Evolutionary conservation across 2,329 filamentous ascomycete genomes (phyloP).

Genomic region (Clarireedia hainanense): DNA sequence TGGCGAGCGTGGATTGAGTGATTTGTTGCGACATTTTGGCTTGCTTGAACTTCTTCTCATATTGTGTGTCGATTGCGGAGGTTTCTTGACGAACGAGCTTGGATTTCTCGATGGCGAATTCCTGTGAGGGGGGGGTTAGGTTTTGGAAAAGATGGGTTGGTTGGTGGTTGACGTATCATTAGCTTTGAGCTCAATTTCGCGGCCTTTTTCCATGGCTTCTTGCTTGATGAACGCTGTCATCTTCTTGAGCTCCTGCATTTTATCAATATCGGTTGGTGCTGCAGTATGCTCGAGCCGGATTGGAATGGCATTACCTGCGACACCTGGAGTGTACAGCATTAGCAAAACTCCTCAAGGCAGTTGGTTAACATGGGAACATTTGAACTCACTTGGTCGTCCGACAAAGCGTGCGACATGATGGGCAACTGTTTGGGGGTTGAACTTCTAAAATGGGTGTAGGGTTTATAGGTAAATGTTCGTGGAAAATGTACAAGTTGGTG

Average conservation of each 20-base stretch:
- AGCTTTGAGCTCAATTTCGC: constrained; percentile 96
- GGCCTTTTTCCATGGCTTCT: constrained; percentile 93
- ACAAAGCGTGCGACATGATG: constrained; percentile 93
- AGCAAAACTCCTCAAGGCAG: constrained; percentile 9
- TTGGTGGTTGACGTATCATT: constrained; percentile 50
- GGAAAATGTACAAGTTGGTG: constrained; percentile 14
- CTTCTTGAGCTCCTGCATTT: constrained; percentile 76
- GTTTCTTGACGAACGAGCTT: constrained; percentile 97
- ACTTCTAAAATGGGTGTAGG: constrained; percentile 6
- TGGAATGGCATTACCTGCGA: constrained; percentile 43
- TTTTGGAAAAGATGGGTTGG: background rate
- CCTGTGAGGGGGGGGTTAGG: constrained; percentile 31
- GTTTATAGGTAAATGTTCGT: constrained; percentile 1
- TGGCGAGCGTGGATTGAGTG: constrained; percentile 89
- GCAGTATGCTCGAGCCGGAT: background rate
- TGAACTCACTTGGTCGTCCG: constrained; percentile 79
- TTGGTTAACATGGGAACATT: background rate
- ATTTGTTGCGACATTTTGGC: constrained; percentile 98
- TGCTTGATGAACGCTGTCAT: constrained; percentile 99
- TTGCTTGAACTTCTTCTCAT: constrained; percentile 99
- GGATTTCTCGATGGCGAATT: constrained; percentile 98
- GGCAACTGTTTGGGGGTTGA: constrained; percentile 25
- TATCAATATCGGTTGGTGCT: background rate
- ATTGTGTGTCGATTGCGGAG: constrained; percentile 80
- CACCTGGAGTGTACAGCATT: constrained; percentile 53